A percentile compares a stretch with the other conserved stretches of the same genome.
phyloP scores from a whole-genome alignment of 139 green algal genomes.

The Coccomyxa sp. region DNA sequence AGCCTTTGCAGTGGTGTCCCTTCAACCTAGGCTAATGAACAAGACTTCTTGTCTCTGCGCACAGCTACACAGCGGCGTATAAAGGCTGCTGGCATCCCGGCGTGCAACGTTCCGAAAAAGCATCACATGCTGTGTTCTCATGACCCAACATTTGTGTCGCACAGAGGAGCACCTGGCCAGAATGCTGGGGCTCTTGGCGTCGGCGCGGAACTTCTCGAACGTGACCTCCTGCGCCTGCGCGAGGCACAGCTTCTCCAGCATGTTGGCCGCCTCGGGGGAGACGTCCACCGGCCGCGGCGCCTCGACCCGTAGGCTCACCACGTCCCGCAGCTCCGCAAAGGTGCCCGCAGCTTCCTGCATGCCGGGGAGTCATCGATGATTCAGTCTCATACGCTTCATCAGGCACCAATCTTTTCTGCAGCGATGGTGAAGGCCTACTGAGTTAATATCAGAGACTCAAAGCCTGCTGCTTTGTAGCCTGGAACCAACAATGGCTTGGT shows the following conservation, averaged over 20 bases:
- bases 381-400: background rate
- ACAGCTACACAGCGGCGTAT: too few species aligned
- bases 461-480: background rate
- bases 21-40: too few species aligned
- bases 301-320: slow-evolving; percentile 60
- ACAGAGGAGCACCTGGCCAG: slow-evolving; percentile 39
- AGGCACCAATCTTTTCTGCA: background rate
- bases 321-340: slow-evolving; percentile 71
- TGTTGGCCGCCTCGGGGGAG: slow-evolving; percentile 55
- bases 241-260: slow-evolving; percentile 94
- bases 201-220: slow-evolving; percentile 78
- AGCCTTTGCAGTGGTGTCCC: too few species aligned
- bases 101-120: too few species aligned
- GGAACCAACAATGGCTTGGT: too few species aligned
- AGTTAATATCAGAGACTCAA: background rate
- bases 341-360: slow-evolving; percentile 74
- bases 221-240: slow-evolving; percentile 90
- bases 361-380: background rate
- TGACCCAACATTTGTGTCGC: too few species aligned
- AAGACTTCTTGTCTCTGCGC: too few species aligned
- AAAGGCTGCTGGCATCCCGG: too few species aligned
- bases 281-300: slow-evolving; percentile 68
- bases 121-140: too few species aligned
- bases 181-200: slow-evolving; percentile 64
- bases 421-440: background rate